phyloP scores from a whole-genome alignment of 306 rosid species.

The Prunus davidiana region DNA sequence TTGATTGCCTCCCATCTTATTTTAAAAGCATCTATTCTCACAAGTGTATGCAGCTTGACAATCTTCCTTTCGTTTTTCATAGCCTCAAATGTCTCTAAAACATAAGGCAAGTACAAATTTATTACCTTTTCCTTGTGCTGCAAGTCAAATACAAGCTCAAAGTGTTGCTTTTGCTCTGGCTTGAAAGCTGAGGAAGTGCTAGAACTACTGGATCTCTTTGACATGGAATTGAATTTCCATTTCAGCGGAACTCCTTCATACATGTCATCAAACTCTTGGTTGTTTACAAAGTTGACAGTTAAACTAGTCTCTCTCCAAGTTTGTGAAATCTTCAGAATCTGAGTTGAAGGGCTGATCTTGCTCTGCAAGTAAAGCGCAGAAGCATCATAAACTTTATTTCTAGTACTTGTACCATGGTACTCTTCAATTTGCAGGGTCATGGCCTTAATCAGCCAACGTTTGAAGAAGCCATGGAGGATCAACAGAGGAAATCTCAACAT shows the following conservation, averaged over 20 bases:
- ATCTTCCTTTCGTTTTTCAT: conserved; percentile 20
- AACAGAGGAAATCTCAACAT: neutral
- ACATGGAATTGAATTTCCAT: conserved; percentile 30
- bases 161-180: neutral
- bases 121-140: conserved; percentile 28
- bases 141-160: conserved; percentile 20
- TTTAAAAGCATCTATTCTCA: neutral
- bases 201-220: neutral
- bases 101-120: conserved; percentile 22
- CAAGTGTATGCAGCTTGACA: conserved; percentile 25
- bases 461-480: neutral
- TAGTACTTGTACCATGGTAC: neutral
- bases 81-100: conserved; percentile 28
- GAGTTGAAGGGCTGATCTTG: conserved; percentile 41
- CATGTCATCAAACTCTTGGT: conserved; percentile 41
- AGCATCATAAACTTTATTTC: conserved; percentile 68
- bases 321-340: conserved; percentile 50
- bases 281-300: conserved; percentile 43
- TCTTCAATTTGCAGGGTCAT: conserved; percentile 1
- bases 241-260: conserved; percentile 36
- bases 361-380: conserved; percentile 54
- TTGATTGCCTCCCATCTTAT: conserved; percentile 20
- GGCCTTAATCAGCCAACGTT: neutral
- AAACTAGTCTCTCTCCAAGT: conserved; percentile 47
- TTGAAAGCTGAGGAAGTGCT: too few relatives aligned